phyloP scores from a whole-genome alignment of 371 early-diverging fungal genomes.

The Actinomortierella ambigua region DNA sequence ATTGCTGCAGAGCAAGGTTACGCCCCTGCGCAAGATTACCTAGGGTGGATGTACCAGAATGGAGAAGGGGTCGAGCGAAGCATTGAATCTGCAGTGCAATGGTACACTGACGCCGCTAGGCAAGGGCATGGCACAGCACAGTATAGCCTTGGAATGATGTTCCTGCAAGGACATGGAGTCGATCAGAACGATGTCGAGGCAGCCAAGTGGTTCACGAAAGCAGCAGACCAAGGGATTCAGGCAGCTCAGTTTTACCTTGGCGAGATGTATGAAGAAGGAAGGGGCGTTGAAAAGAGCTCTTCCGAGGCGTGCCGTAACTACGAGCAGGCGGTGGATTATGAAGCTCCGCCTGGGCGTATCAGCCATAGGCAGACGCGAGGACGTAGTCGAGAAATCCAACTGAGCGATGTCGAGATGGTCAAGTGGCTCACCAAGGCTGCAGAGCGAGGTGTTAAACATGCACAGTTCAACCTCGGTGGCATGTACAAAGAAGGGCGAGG shows the following conservation, averaged over 20 bases:
- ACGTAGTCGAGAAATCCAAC: too few species aligned
- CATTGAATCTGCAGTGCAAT: conserved; percentile 60
- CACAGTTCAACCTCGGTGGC: conserved; percentile 84
- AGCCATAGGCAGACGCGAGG: too few species aligned
- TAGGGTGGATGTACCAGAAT: conserved; percentile 81
- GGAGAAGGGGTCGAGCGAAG: conserved; percentile 74
- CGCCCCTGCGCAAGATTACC: conserved; percentile 76
- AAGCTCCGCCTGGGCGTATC: too few species aligned
- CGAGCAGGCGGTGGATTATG: too few species aligned
- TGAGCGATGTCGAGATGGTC: conserved; percentile 69
- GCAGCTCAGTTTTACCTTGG: conserved; percentile 83
- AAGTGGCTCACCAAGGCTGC: conserved; percentile 77
- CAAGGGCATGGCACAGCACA: conserved; percentile 78
- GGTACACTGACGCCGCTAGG: conserved; percentile 74
- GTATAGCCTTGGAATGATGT: conserved; percentile 82
- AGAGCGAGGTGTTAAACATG: conserved; percentile 76
- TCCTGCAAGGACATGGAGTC: conserved; percentile 85
- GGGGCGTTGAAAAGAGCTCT: conserved; percentile 70
- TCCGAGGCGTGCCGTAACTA: too few species aligned
- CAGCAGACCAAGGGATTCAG: conserved; percentile 75
- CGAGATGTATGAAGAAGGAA: conserved; percentile 81
- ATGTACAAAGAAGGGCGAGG: conserved; percentile 92
- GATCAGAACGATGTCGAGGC: conserved; percentile 78
- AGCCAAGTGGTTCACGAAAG: conserved; percentile 73
- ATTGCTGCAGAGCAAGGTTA: conserved; percentile 73